Evolutionary conservation across 2,329 filamentous ascomycete species (phyloP).

Genomic region (Aspergillus aculeatinus): DNA sequence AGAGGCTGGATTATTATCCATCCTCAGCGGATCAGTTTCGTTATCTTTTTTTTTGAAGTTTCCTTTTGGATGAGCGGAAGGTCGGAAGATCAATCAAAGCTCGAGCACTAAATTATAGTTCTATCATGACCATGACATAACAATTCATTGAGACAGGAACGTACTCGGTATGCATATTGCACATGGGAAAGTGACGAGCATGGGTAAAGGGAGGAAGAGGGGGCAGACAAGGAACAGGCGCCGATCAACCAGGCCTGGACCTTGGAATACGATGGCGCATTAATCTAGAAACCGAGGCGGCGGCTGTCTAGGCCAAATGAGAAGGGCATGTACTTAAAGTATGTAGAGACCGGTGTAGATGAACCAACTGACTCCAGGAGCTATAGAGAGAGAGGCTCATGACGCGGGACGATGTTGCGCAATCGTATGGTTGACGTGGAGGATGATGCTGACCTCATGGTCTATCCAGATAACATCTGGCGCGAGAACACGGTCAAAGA

Average conservation of each 20-base stretch:
- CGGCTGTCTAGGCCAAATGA: not conserved
- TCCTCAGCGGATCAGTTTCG: too few species aligned
- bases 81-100: not conserved
- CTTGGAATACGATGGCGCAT: constrained; percentile 10
- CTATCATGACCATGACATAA: constrained; percentile 3
- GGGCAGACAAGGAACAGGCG: not conserved
- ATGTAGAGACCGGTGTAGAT: not conserved
- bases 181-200: not conserved
- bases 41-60: too few species aligned
- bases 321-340: not conserved
- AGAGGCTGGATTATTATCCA: too few species aligned
- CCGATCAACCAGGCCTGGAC: constrained; percentile 13
- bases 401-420: not conserved
- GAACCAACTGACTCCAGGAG: not conserved
- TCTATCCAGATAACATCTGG: not conserved
- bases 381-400: constrained; percentile 2
- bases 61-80: not conserved
- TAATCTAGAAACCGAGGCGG: not conserved
- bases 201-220: not conserved
- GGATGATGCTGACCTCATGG: constrained; percentile 1
- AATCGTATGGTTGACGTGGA: not conserved
- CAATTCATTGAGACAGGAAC: not conserved
- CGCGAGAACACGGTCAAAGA: not conserved
- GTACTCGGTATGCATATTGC: not conserved
- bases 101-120: not conserved